A percentile compares a stretch with the other conserved stretches of the same genome.
Evolutionary conservation across 2,329 filamentous ascomycete genomes (phyloP).

Genomic region (Tolypocladium nubicola): DNA sequence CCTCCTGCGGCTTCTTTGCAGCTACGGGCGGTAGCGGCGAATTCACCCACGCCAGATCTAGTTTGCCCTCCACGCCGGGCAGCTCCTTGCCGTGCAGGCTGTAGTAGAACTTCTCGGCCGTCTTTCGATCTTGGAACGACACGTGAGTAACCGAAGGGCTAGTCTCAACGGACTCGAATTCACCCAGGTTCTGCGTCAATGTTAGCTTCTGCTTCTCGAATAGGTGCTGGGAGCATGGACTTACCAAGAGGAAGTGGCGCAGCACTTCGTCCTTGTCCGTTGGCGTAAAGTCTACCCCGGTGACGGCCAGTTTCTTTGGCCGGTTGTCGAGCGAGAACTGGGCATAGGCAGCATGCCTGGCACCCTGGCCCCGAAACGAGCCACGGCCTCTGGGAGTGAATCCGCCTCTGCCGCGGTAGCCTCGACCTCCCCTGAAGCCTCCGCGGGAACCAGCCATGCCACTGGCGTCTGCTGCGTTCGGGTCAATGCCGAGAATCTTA

Average conservation of each 20-base stretch:
- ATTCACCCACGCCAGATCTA: constrained; percentile 55
- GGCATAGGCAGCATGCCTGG: constrained; percentile 45
- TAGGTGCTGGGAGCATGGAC: constrained; percentile 12
- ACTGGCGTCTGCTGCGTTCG: constrained; percentile 36
- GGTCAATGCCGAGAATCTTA: constrained; percentile 56
- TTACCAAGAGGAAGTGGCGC: constrained; percentile 59
- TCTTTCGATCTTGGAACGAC: constrained; percentile 56
- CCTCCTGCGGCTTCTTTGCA: constrained; percentile 1
- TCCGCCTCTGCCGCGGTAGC: constrained; percentile 18
- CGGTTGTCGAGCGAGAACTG: constrained; percentile 67
- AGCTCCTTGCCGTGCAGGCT: constrained; percentile 46
- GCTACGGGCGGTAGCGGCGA: constrained; percentile 14
- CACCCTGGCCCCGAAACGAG: constrained; percentile 29
- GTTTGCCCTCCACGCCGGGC: constrained; percentile 48
- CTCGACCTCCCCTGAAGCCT: constrained; percentile 25
- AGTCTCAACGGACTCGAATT: constrained; percentile 48
- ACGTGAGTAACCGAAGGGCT: constrained; percentile 39
- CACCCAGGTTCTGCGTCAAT: constrained; percentile 42
- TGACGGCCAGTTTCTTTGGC: constrained; percentile 55
- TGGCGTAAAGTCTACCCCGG: constrained; percentile 52
- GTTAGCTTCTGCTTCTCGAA: neutral
- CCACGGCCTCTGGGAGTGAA: constrained; percentile 27
- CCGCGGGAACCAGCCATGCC: constrained; percentile 21
- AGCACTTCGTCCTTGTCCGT: constrained; percentile 57
- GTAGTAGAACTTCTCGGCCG: constrained; percentile 60